These are phyloP conservation scores for Zizania palustris DNA, from an alignment of 202 grass and related monocot species.

Conservation along the genomic window DNA sequence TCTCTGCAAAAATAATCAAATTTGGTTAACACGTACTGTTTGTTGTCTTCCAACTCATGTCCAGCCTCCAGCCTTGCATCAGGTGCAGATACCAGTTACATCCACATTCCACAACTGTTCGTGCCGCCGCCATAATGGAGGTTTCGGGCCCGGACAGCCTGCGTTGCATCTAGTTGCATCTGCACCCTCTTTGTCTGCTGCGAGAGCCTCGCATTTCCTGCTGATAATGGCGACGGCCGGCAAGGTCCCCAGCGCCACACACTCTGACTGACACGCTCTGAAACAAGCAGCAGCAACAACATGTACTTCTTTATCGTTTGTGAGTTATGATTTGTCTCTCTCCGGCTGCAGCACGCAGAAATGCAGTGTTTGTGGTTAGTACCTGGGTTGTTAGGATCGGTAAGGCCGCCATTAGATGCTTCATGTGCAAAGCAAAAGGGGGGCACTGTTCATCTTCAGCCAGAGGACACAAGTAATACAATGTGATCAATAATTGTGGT, in stretches of 20 bases:
- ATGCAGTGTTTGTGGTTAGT: constrained; percentile 33
- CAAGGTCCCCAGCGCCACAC: neutral
- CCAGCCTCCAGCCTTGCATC: neutral
- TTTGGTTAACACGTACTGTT: neutral
- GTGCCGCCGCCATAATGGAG: neutral
- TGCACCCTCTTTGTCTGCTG: neutral
- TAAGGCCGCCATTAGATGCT: constrained; percentile 30
- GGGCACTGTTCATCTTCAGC: constrained; percentile 7
- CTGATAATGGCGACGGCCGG: constrained; percentile 20
- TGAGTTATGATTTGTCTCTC: constrained; percentile 35
- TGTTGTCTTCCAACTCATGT: neutral
- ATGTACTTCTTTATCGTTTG: neutral
- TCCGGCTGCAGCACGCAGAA: neutral
- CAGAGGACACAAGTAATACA: constrained; percentile 16
- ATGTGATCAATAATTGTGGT: neutral
- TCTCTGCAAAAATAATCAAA: neutral
- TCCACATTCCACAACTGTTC: neutral
- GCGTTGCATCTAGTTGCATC: constrained; percentile 19
- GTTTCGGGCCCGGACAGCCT: neutral
- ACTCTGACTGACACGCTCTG: neutral
- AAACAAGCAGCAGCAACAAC: neutral
- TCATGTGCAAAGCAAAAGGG: constrained; percentile 42
- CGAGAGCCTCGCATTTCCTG: constrained; percentile 3
- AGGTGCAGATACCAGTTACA: too few relatives aligned
- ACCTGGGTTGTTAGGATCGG: constrained; percentile 38